These are phyloP conservation scores for Daldinia caldariorum DNA, from an alignment of 495 filamentous ascomycete species.

Conservation along the genomic window DNA sequence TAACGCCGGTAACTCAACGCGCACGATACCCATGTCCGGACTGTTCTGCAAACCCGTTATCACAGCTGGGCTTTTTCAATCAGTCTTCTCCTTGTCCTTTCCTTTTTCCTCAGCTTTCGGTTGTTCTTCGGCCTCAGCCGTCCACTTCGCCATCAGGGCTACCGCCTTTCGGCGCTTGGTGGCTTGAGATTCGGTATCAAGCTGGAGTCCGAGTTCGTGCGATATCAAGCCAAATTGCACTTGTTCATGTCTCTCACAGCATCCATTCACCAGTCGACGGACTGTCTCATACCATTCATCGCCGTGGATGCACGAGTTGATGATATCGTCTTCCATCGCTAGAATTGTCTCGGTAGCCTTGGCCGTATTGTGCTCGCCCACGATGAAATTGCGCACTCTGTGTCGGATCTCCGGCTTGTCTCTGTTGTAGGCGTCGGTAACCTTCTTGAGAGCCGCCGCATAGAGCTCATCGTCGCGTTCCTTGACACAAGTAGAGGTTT, in stretches of 20 bases:
- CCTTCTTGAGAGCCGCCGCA: not conserved
- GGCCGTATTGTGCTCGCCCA: not conserved
- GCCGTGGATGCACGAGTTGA: slow-evolving; percentile 3
- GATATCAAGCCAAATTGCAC: too few species aligned
- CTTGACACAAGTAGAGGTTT: not conserved
- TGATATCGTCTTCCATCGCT: not conserved
- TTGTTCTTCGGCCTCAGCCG: slow-evolving; percentile 4
- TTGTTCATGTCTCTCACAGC: slow-evolving; percentile 46
- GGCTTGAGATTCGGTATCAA: not conserved
- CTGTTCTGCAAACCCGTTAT: not conserved
- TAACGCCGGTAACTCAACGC: not conserved
- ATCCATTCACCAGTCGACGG: slow-evolving; percentile 60
- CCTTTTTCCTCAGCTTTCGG: too few species aligned
- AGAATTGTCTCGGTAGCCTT: not conserved
- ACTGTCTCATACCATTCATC: slow-evolving; percentile 58
- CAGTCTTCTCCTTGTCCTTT: slow-evolving; percentile 1
- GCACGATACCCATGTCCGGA: not conserved
- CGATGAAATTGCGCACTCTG: not conserved
- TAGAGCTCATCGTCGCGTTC: not conserved
- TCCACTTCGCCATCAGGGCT: slow-evolving; percentile 15
- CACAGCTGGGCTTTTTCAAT: not conserved
- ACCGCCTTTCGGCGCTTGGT: not conserved
- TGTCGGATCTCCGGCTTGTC: not conserved
- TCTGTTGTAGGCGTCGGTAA: not conserved
- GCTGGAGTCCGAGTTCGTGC: not conserved